phyloP scores from a whole-genome alignment of 306 rosid genomes.

The Acacia crassicarpa region DNA sequence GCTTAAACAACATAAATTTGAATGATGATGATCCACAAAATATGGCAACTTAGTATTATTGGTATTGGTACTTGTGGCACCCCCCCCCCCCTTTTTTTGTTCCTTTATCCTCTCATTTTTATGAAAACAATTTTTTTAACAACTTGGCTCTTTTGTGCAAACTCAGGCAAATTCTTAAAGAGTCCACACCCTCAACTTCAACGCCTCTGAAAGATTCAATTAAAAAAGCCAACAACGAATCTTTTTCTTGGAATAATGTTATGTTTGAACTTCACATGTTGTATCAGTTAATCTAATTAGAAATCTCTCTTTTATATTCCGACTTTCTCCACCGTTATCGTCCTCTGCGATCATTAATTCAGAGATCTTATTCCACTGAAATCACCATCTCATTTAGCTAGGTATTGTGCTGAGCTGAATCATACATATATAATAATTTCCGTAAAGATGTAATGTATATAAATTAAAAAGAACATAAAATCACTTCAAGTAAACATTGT shows the following conservation, averaged over 20 bases:
- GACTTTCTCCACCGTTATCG: not conserved
- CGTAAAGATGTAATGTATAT: not conserved
- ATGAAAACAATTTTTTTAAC: not conserved
- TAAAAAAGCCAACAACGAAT: not conserved
- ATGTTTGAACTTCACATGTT: not conserved
- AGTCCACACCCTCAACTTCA: not conserved
- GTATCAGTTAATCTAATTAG: not conserved
- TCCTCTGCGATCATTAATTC: not conserved
- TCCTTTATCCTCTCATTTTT: not conserved
- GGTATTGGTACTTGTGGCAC: not conserved
- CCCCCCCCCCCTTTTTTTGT: not conserved
- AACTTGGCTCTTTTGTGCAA: not conserved
- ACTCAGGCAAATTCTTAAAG: not conserved
- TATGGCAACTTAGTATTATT: not conserved
- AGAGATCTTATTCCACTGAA: not conserved
- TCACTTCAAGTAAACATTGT: not conserved
- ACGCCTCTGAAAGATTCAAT: not conserved
- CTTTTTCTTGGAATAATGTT: slow-evolving; percentile 10
- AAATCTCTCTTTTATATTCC: not conserved
- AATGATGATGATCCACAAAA: not conserved
- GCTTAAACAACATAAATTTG: too few species aligned
- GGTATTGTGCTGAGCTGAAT: not conserved
- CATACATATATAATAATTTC: not conserved
- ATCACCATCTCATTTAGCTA: not conserved
- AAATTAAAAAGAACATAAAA: not conserved